Percentiles rank a stretch among this genome's conserved stretches.
Evolutionary conservation across 768 basidiomycete genomes (phyloP).

Genomic region (Suillus clintonianus): DNA sequence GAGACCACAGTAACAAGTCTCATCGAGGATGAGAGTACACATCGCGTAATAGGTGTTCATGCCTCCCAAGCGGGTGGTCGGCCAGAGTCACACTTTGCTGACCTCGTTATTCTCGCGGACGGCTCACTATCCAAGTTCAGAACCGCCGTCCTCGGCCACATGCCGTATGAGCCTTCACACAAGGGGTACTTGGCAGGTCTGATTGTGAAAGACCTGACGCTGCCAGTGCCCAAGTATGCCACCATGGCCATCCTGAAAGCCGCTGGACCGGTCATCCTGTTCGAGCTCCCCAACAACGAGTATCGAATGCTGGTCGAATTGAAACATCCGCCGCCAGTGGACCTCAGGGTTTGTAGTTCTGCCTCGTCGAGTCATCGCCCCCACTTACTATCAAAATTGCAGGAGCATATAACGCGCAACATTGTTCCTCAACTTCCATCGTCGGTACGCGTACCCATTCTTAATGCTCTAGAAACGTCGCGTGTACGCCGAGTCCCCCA

Average conservation of each 20-base stretch:
- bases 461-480: slow-evolving; percentile 61
- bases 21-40: slow-evolving; percentile 49
- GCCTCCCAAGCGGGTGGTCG: slow-evolving; percentile 43
- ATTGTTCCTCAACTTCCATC: slow-evolving; percentile 78
- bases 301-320: slow-evolving; percentile 90
- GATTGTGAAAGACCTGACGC: slow-evolving; percentile 67
- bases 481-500: slow-evolving; percentile 90
- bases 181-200: slow-evolving; percentile 83
- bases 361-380: neutral
- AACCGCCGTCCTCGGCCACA: slow-evolving; percentile 49
- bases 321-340: slow-evolving; percentile 71
- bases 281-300: slow-evolving; percentile 80
- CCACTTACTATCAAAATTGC: neutral
- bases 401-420: slow-evolving; percentile 64
- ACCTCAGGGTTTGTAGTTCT: slow-evolving; percentile 56
- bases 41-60: slow-evolving; percentile 5
- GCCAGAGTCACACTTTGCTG: slow-evolving; percentile 58
- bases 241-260: slow-evolving; percentile 76
- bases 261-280: slow-evolving; percentile 80
- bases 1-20: slow-evolving; percentile 78
- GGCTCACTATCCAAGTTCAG: slow-evolving; percentile 92
- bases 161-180: slow-evolving; percentile 47
- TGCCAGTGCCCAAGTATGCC: slow-evolving; percentile 70
- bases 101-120: slow-evolving; percentile 82
- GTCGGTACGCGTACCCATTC: slow-evolving; percentile 59